Conservation (phyloP, 2,329 filamentous ascomycete genomes). For the Rhexocercosporidium sp. region DNA sequence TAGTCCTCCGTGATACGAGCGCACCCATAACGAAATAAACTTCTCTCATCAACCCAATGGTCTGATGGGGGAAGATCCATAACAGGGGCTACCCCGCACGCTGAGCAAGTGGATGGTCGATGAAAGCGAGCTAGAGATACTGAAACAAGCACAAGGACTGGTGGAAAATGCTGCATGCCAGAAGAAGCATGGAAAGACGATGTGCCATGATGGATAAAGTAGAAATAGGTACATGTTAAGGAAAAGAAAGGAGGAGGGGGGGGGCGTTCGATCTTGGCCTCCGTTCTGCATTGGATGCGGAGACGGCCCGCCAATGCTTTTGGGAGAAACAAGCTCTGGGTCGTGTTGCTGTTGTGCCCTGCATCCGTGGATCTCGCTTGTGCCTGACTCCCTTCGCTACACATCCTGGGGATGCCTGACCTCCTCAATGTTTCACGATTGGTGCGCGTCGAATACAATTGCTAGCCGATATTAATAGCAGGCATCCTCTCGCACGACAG, state of each 20-base stretch:
- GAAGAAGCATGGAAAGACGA: too few relatives aligned
- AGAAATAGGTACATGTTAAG: neutral
- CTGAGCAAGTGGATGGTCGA: neutral
- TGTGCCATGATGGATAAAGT: neutral
- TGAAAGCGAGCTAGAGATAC: neutral
- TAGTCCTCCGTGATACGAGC: neutral
- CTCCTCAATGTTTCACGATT: conserved; percentile 3
- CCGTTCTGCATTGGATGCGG: neutral
- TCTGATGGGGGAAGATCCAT: neutral
- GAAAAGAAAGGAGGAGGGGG: neutral
- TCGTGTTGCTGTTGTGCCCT: neutral
- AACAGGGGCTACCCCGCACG: neutral
- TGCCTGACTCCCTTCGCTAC: neutral
- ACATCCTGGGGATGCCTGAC: neutral
- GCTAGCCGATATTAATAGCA: neutral
- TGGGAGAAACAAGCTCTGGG: neutral
- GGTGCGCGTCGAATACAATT: conserved; percentile 1
- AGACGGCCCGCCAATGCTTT: neutral
- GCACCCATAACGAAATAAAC: neutral
- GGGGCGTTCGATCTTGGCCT: neutral
- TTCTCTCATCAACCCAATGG: neutral
- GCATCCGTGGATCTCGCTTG: neutral
- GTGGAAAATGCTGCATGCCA: neutral
- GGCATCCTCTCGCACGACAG: neutral
- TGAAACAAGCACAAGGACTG: conserved; percentile 1